Evolutionary conservation across 116 monocot genomes (phyloP).

Genomic region (Posidonia oceanica): DNA sequence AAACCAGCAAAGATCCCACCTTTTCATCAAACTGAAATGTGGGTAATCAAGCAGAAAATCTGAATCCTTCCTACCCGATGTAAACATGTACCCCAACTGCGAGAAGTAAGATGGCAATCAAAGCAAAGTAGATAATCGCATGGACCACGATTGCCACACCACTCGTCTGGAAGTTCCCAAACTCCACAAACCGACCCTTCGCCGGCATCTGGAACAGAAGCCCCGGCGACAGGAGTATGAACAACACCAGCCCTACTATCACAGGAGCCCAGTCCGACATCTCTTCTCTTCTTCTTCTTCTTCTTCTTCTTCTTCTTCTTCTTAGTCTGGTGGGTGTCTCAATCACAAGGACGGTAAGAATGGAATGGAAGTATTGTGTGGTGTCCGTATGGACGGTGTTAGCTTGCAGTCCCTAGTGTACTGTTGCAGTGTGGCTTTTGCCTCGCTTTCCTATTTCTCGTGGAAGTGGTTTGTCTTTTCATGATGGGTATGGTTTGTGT

Average conservation of each 20-base stretch:
- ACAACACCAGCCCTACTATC: conserved; percentile 11
- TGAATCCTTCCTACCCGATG: conserved; percentile 3
- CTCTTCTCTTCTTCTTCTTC: background rate
- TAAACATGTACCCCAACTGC: conserved; percentile 14
- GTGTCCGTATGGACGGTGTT: too few relatives aligned
- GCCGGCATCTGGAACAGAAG: conserved; percentile 17
- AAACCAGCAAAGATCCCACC: too few relatives aligned
- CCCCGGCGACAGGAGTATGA: conserved; percentile 17
- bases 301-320: background rate
- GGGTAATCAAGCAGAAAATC: too few relatives aligned
- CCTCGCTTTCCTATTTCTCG: too few relatives aligned
- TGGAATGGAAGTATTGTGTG: too few relatives aligned
- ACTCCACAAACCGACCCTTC: conserved; percentile 10
- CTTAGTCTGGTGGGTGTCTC: too few relatives aligned
- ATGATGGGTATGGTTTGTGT: too few relatives aligned
- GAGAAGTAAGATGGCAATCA: conserved; percentile 13
- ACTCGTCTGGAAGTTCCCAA: conserved; percentile 21
- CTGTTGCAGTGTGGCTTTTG: too few relatives aligned
- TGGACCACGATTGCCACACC: conserved; percentile 15
- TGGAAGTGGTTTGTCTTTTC: too few relatives aligned
- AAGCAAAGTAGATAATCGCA: conserved; percentile 14
- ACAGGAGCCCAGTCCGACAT: conserved; percentile 20
- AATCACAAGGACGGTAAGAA: too few relatives aligned
- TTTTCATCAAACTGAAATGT: too few relatives aligned
- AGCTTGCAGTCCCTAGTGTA: too few relatives aligned